Base-by-base conservation (phyloP, 2,329 filamentous ascomycete species). In the Fusarium sambucinum region DNA sequence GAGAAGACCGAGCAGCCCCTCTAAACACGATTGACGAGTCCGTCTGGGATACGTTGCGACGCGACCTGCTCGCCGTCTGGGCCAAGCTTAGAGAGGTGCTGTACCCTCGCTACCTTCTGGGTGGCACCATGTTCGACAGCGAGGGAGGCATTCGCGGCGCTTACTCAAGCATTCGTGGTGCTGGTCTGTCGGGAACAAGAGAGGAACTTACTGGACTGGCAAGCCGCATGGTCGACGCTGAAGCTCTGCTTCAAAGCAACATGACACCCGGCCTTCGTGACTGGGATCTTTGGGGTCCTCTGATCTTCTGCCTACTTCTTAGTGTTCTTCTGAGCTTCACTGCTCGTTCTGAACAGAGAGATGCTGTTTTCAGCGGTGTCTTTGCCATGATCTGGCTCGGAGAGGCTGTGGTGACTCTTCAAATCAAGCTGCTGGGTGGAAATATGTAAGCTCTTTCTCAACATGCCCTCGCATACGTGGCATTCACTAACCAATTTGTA, bases 341-440 rank as follows among this genome's bases (percentile, higher is more conserved):
- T 66, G 93, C 93, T 16, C 86, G 90, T 72, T 85, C 87, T 2
- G 88, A 93, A 47, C 96, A 99, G 83, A 92, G 91, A 76, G 93
- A 94, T 64, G 81, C 92, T 40, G 94, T 98, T 29, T 99, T 99
- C 79, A 96, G 93, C 35, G 96, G 96, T 6, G 94, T 99, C 45
- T 99, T 99, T 81, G 93, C 94, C 47, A 92, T 97, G 81, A 91
- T 99, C 55, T 99, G 96, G 96, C 89, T 99, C 60, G 96, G 94
- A 29, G 94, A 98, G 83, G 94, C 94, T 2, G 91, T 97, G 5
- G 96, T 99, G 61, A 99, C 96, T n/a, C 81, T 97, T 76, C 96
- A 99, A 85, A 98, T 99, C 79, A 97, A 97, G 83, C 84, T 99
- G 72, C 82, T 99, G 61, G 96, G 96, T 61, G 96, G 96, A 45